Base-by-base conservation (phyloP, 352 stramenopile genomes). In the Thraustotheca clavata region DNA sequence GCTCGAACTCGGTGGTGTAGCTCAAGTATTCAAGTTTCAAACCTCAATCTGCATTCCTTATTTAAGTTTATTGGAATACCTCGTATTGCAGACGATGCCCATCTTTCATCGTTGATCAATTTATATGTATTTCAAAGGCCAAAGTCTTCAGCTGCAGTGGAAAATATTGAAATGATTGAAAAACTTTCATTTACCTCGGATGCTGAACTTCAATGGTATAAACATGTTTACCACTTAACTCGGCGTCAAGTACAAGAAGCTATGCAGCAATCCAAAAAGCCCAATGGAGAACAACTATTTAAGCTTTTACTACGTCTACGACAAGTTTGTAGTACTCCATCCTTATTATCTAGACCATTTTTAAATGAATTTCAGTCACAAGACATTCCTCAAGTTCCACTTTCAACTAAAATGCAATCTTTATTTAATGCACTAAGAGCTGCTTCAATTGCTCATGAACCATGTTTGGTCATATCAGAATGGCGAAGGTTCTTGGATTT, bases 21-120 rank as follows among this genome's bases (percentile, higher is more conserved):
- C 6, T 97, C 90, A 3, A 89, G 89, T 11, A 97, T 88, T 16
- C 88, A 89, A 0, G 90, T 97, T 48, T 79, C 96, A 40, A 97
- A 97, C 69, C 79, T 88, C 46, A 88, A 97, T 66, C 70, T 97
- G 31, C 76, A 80, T 32, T 82, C 86, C n/a, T 73, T 97, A 2
- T 73, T 97, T 47, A 75, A 76, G 22, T 97, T 98, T 69, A 54
- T 97, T 22, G 80, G 80, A 0, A 70, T 95, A 32, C 67, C 79
- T 1, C 83, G 87, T 29, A 70, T 82, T 61, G 72, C 76, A 38
- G 55, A 76, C 14, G 77, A 89, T 36, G 49, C 66, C 0, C 79
- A 94, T 32, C 74, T 96, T 36, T 70, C 86, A 31, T 76, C 82
- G 20, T 62, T 95, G 1, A 73, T 98, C 36, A 77, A 76, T 7